Conservation (phyloP, 2,329 filamentous ascomycete genomes). For the Uncinocarpus reesii region DNA sequence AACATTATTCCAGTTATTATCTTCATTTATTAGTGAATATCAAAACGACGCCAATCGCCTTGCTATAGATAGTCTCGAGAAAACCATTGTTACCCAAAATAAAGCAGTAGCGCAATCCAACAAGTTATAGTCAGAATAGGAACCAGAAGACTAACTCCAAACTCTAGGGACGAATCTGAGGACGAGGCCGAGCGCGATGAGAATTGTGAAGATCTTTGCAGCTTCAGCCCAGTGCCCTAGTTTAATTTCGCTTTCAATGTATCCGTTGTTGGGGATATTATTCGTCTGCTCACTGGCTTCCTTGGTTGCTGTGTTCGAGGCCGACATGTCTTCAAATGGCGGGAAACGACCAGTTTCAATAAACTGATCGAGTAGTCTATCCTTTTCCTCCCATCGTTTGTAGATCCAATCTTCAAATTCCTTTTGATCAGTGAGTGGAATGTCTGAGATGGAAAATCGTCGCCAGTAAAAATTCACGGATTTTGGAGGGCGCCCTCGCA, state of each 20-base stretch:
- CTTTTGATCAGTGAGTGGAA: conserved; percentile 64
- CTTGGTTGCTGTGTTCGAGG: conserved; percentile 35
- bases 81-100: no score
- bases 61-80: no score
- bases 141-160: neutral
- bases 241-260: conserved; percentile 30
- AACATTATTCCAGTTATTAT: no score
- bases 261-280: conserved; percentile 10
- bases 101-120: neutral
- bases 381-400: conserved; percentile 85
- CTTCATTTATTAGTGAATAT: conserved; percentile 24
- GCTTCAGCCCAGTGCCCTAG: conserved; percentile 29
- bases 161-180: conserved; percentile 1
- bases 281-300: conserved; percentile 24
- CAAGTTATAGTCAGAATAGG: neutral
- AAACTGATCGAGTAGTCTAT: conserved; percentile 76
- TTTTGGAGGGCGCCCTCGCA: conserved; percentile 79
- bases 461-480: conserved; percentile 97
- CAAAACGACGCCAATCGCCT: neutral
- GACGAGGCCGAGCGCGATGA: conserved; percentile 19
- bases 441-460: conserved; percentile 66
- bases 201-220: conserved; percentile 28
- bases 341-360: conserved; percentile 70
- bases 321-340: conserved; percentile 45
- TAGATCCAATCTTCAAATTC: conserved; percentile 77